Base-by-base conservation (phyloP, 106 monocot species). In the Acorus calamus region DNA sequence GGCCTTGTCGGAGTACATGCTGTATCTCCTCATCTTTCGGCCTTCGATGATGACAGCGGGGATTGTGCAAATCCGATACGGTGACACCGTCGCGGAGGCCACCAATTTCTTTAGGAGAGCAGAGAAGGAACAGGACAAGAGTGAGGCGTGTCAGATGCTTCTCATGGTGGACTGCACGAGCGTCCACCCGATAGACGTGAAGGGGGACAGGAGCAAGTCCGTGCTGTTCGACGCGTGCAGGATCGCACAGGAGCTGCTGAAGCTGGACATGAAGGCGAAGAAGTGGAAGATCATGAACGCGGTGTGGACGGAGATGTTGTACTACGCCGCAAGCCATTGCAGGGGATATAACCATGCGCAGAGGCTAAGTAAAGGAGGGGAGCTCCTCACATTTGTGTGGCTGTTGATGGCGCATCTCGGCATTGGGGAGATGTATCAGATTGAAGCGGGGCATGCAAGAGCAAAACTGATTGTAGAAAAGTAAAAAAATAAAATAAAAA, bases 151-250 rank as follows among this genome's bases (percentile, higher is more conserved):
- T 7, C 3, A 4, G 3, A 49, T 7, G 72, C 28, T 64, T 14
- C 5, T 53, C 2, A 52, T 59, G 3, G 60, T 70, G 50, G n/a
- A 50, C 11, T 57, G 56, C 5, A 13, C 56, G 0, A 4, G 28
- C 8, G 43, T 28, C 47, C 28, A 52, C 3, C 73, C 72, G 0
- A 7, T 5, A 7, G 2, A 46, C 4, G 50, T 78, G 46, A 78
- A 73, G 43, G 73, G 78, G 8, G 78, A 78, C 61, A 11, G 73
- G 44, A 78, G 65, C 60, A 65, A 74, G 70, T 79, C 79, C 47
- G 65, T 75, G 47, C 56, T 75, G 53, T 79, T 51, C 55, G 53
- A 57, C 7, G 74, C 65, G 5, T 65, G 65, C 65, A 61, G 1
- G 11, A 65, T 79, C 0, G 69, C 74, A 0, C 53, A 64, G 11